These are phyloP conservation scores for Plasmodium fragile DNA, from an alignment of 169 alveolate genomes.

Conservation along the genomic window DNA sequence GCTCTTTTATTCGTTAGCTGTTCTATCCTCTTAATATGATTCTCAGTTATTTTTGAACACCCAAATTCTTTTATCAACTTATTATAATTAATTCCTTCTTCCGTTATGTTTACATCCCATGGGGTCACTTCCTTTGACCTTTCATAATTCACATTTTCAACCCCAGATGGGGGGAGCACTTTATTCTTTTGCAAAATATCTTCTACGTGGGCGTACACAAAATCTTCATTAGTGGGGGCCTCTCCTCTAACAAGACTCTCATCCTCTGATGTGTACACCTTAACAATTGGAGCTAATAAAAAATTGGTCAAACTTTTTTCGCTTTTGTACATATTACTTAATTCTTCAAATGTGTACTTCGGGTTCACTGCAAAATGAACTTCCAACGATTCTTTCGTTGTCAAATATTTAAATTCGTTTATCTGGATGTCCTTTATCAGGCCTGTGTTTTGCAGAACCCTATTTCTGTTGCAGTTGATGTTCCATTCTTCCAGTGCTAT, in stretches of 20 bases:
- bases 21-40: constrained; percentile 88
- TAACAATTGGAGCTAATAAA: constrained; percentile 35
- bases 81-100: constrained; percentile 93
- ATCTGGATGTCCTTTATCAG: constrained; percentile 48
- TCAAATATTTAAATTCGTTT: constrained; percentile 66
- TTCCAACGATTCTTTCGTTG: constrained; percentile 76
- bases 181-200: constrained; percentile 59
- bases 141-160: constrained; percentile 41
- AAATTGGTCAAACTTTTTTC: constrained; percentile 28
- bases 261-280: constrained; percentile 60
- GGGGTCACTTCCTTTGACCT: constrained; percentile 77
- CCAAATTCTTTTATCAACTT: constrained; percentile 96
- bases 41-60: constrained; percentile 90
- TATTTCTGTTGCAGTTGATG: constrained; percentile 71
- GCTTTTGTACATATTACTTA: constrained; percentile 24
- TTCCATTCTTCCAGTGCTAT: constrained; percentile 76
- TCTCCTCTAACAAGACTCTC: constrained; percentile 17
- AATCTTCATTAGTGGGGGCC: constrained; percentile 48
- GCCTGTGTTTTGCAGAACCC: constrained; percentile 52
- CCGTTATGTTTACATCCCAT: constrained; percentile 77
- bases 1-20: constrained; percentile 83
- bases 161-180: constrained; percentile 77
- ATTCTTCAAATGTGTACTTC: constrained; percentile 52
- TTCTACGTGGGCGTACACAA: constrained; percentile 74
- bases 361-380: constrained; percentile 70